These are phyloP conservation scores for Trichoderma lentiforme DNA, from an alignment of 2,329 filamentous ascomycete genomes.

Conservation along the genomic window DNA sequence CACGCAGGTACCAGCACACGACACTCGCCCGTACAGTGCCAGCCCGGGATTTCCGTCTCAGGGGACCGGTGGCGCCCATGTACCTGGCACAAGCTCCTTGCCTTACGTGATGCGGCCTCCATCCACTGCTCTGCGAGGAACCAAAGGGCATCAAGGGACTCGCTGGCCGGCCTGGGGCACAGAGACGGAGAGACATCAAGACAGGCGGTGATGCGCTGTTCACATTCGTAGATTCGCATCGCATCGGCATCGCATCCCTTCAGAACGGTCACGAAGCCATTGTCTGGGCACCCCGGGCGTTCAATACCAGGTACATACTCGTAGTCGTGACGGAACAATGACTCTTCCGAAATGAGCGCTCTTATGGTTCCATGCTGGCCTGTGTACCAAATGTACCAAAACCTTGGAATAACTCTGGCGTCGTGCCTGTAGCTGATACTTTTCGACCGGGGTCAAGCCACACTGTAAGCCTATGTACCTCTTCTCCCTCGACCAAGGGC, in stretches of 20 bases:
- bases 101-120: neutral
- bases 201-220: conserved; percentile 13
- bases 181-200: neutral
- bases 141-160: neutral
- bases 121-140: neutral
- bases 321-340: conserved; percentile 10
- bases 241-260: neutral
- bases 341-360: conserved; percentile 12
- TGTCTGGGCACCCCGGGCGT: neutral
- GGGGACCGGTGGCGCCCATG: neutral
- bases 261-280: neutral
- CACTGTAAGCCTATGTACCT: conserved; percentile 4
- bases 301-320: neutral
- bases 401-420: neutral
- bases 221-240: neutral
- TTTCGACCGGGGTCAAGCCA: neutral
- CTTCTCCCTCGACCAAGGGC: neutral
- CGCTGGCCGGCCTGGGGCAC: neutral
- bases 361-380: neutral
- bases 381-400: neutral
- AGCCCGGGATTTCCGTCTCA: conserved; percentile 4
- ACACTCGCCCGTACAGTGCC: conserved; percentile 11
- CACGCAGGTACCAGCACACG: conserved; percentile 2
- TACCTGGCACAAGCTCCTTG: neutral
- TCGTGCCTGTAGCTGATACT: neutral